These are phyloP conservation scores for Halenospora varia DNA, from an alignment of 495 filamentous ascomycete genomes.

Conservation along the genomic window DNA sequence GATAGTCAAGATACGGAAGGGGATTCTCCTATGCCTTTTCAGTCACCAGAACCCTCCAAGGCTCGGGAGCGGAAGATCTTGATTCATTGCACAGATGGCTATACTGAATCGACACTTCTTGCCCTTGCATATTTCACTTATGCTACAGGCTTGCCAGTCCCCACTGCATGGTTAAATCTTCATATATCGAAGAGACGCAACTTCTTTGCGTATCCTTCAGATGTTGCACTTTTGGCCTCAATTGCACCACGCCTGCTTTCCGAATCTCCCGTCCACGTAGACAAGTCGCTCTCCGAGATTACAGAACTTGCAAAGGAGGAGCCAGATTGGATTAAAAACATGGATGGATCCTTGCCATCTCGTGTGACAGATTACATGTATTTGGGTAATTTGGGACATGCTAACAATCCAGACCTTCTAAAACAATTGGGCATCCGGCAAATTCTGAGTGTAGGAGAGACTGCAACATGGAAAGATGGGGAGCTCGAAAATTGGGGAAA, in stretches of 20 bases:
- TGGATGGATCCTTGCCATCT: constrained; percentile 89
- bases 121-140: constrained; percentile 90
- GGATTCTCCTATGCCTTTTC: constrained; percentile 38
- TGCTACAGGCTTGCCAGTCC: constrained; percentile 71
- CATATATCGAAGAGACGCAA: constrained; percentile 81
- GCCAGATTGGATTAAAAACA: constrained; percentile 75
- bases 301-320: constrained; percentile 42
- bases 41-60: not conserved
- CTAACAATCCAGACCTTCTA: constrained; percentile 85
- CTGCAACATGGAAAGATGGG: constrained; percentile 69
- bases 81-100: constrained; percentile 92
- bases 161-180: constrained; percentile 81
- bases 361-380: constrained; percentile 93
- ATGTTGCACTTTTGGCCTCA: constrained; percentile 71
- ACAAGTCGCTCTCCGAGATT: constrained; percentile 38
- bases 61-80: constrained; percentile 56
- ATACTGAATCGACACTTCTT: constrained; percentile 88
- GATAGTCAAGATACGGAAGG: constrained; percentile 51
- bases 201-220: constrained; percentile 92
- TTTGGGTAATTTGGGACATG: constrained; percentile 85
- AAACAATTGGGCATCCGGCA: constrained; percentile 75
- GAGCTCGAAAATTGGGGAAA: constrained; percentile 63
- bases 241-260: constrained; percentile 68
- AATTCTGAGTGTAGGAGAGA: constrained; percentile 92
- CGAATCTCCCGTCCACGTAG: constrained; percentile 39